Conservation (phyloP, 805 yeast species). For the Starmerella khaoyaiensis region DNA sequence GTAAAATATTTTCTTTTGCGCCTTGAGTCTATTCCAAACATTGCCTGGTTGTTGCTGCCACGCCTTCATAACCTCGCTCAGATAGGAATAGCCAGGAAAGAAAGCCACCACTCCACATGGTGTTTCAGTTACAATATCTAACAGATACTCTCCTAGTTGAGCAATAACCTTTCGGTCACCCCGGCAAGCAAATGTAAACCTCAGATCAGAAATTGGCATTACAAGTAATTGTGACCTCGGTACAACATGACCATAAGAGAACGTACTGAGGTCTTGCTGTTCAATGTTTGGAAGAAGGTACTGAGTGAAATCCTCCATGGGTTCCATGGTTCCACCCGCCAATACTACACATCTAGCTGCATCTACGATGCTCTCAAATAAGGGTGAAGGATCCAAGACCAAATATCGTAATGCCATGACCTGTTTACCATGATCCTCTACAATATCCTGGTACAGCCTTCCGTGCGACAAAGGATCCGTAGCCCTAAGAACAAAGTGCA, state of each 20-base stretch:
- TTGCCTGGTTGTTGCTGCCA: constrained; percentile 40
- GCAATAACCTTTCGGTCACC: constrained; percentile 34
- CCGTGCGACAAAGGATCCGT: constrained; percentile 74
- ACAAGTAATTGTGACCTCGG: constrained; percentile 57
- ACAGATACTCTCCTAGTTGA: constrained; percentile 39
- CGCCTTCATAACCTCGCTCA: constrained; percentile 35
- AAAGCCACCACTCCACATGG: constrained; percentile 74
- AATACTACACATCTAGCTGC: constrained; percentile 56
- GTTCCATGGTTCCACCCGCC: constrained; percentile 96
- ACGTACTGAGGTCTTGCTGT: constrained; percentile 34
- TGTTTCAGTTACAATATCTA: constrained; percentile 33
- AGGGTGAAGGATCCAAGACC: constrained; percentile 64
- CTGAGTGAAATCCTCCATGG: constrained; percentile 56
- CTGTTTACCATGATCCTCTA: constrained; percentile 6
- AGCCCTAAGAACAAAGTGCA: constrained; percentile 50
- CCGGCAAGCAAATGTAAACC: constrained; percentile 60
- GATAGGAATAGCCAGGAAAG: constrained; percentile 71
- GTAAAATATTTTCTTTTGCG: constrained; percentile 32
- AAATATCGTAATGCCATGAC: constrained; percentile 42
- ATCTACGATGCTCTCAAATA: constrained; percentile 52
- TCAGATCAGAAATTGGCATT: constrained; percentile 40
- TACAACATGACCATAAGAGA: constrained; percentile 74
- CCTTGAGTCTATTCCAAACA: constrained; percentile 23
- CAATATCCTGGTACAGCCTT: constrained; percentile 50
- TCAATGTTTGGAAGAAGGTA: constrained; percentile 49